phyloP scores from a whole-genome alignment of 371 early-diverging fungal genomes.

The Mortierella sp. region DNA sequence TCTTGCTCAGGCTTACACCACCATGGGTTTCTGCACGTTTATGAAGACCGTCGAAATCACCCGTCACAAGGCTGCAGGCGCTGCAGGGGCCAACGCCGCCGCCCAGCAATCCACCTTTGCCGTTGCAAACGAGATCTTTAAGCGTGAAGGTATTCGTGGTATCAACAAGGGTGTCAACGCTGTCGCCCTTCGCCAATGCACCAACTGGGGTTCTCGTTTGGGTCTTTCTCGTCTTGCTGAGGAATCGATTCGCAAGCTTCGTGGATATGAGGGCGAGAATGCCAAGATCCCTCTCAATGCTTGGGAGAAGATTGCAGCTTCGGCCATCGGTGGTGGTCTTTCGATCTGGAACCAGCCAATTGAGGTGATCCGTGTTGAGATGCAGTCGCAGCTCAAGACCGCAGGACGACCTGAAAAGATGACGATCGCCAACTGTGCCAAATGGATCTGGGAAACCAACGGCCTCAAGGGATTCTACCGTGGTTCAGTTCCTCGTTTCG shows the following conservation, averaged over 20 bases:
- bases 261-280: slow-evolving; percentile 61
- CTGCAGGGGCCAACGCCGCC: slow-evolving; percentile 30
- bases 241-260: slow-evolving; percentile 68
- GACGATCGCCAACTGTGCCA: slow-evolving; percentile 82
- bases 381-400: slow-evolving; percentile 92
- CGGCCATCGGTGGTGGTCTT: slow-evolving; percentile 89
- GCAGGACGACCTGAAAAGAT: slow-evolving; percentile 88
- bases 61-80: slow-evolving; percentile 82
- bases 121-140: slow-evolving; percentile 90
- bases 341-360: slow-evolving; percentile 98
- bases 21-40: slow-evolving; percentile 99
- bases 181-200: slow-evolving; percentile 92
- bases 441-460: slow-evolving; percentile 91
- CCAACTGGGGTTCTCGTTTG: slow-evolving; percentile 97
- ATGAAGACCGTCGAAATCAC: slow-evolving; percentile 99
- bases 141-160: slow-evolving; percentile 92
- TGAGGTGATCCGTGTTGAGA: slow-evolving; percentile 97
- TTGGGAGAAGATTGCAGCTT: slow-evolving; percentile 78
- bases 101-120: slow-evolving; percentile 78
- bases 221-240: slow-evolving; percentile 91
- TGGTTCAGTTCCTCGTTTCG: slow-evolving; percentile 91
- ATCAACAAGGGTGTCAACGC: slow-evolving; percentile 96
- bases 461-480: slow-evolving; percentile 94
- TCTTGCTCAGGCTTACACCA: slow-evolving; percentile 93
- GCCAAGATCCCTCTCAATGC: slow-evolving; percentile 55